A percentile compares a stretch with the other conserved stretches of the same genome.
Evolutionary conservation across 805 yeast species (phyloP).

Genomic region (Cyberlindnera galapagoensis): DNA sequence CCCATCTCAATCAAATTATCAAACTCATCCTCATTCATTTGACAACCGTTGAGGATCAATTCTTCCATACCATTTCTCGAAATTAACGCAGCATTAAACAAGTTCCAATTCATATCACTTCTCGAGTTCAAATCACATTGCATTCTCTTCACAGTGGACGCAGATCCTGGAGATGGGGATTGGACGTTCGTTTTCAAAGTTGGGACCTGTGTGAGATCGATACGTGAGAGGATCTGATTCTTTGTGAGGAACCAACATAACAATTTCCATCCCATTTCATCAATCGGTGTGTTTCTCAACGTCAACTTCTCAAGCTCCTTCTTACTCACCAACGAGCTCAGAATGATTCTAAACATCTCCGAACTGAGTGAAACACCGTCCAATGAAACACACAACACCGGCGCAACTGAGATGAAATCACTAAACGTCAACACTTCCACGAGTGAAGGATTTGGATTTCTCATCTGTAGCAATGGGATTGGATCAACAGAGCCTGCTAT

Average conservation of each 20-base stretch:
- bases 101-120: slow-evolving; percentile 76
- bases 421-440: slow-evolving; percentile 83
- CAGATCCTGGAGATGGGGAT: slow-evolving; percentile 29
- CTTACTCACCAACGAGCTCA: slow-evolving; percentile 58
- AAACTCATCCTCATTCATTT: slow-evolving; percentile 49
- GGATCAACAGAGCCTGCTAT: slow-evolving; percentile 74
- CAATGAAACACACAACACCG: slow-evolving; percentile 66
- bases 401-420: slow-evolving; percentile 82
- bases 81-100: slow-evolving; percentile 68
- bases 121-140: slow-evolving; percentile 35
- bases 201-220: slow-evolving; percentile 59
- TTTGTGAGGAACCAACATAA: slow-evolving; percentile 72
- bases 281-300: slow-evolving; percentile 71
- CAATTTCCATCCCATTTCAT: slow-evolving; percentile 72
- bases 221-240: slow-evolving; percentile 46
- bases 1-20: slow-evolving; percentile 59
- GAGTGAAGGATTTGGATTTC: slow-evolving; percentile 84
- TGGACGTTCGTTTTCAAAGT: slow-evolving; percentile 31
- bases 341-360: slow-evolving; percentile 67
- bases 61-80: slow-evolving; percentile 78
- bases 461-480: slow-evolving; percentile 63
- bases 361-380: slow-evolving; percentile 73
- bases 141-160: slow-evolving; percentile 30
- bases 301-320: slow-evolving; percentile 65
- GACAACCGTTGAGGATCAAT: slow-evolving; percentile 75